Evolutionary conservation across 2,329 filamentous ascomycete species (phyloP).

Genomic region (Calonectria pseudoreteaudii): DNA sequence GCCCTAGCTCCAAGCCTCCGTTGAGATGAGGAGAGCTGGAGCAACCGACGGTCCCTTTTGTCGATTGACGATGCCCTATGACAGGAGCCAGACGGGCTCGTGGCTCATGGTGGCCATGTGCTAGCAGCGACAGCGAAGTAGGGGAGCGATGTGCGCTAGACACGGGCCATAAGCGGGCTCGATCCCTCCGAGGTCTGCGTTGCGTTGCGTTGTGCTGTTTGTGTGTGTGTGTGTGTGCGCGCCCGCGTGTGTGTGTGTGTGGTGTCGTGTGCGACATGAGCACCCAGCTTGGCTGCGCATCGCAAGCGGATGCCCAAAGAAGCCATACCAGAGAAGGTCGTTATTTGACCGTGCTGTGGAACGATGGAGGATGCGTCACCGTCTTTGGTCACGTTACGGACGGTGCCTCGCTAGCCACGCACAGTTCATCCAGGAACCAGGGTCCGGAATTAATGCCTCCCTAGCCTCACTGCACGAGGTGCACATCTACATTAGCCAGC

Average conservation of each 20-base stretch:
- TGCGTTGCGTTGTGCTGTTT: not conserved
- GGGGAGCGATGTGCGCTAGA: constrained; percentile 17
- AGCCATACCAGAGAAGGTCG: not conserved
- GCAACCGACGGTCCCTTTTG: not conserved
- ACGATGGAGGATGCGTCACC: not conserved
- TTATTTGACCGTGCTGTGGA: not conserved
- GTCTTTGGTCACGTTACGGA: not conserved
- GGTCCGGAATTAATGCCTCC: constrained; percentile 13
- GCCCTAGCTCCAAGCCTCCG: constrained; percentile 15
- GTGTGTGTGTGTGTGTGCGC: not conserved
- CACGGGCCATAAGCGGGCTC: constrained; percentile 37
- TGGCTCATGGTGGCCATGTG: constrained; percentile 25
- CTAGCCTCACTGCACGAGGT: constrained; percentile 4
- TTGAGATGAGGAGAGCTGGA: not conserved
- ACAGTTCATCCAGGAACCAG: constrained; percentile 22
- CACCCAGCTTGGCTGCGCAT: not conserved
- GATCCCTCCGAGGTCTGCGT: not conserved
- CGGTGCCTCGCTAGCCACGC: not conserved
- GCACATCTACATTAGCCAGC: constrained; percentile 9
- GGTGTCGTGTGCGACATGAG: not conserved
- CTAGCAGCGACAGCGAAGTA: constrained; percentile 27
- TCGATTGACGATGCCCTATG: constrained; percentile 12
- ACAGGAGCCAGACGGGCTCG: constrained; percentile 15
- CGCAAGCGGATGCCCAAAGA: constrained; percentile 3
- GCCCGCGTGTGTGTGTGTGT: not conserved